These are phyloP conservation scores for Biscutella laevigata DNA, from an alignment of 441 rosid genomes.

Conservation along the genomic window DNA sequence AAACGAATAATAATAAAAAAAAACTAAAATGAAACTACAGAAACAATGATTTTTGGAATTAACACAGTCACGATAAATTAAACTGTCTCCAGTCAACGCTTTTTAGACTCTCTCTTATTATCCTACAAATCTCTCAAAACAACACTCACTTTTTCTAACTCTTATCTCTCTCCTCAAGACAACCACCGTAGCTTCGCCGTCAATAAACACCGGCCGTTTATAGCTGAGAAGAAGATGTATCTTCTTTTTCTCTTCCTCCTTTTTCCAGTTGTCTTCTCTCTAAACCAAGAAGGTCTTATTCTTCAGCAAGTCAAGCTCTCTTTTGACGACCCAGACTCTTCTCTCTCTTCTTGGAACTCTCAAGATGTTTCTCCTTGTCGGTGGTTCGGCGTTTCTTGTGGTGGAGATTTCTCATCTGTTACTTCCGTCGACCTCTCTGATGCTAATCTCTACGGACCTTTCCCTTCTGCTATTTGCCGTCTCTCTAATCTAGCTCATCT, in stretches of 20 bases:
- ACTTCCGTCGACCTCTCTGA: slow-evolving; percentile 55
- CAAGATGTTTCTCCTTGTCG: slow-evolving; percentile 51
- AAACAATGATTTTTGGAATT: slow-evolving; percentile 25
- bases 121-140: neutral
- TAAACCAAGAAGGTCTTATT: slow-evolving; percentile 72
- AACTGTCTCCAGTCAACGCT: slow-evolving; percentile 21
- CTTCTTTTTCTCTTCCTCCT: slow-evolving; percentile 22
- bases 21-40: neutral
- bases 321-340: slow-evolving; percentile 53
- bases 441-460: slow-evolving; percentile 54
- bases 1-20: neutral
- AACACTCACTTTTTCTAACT: slow-evolving; percentile 6
- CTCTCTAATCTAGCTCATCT: slow-evolving; percentile 48
- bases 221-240: neutral
- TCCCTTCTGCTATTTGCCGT: slow-evolving; percentile 62
- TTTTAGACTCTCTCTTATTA: slow-evolving; percentile 3
- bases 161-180: neutral
- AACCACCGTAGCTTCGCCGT: slow-evolving; percentile 1
- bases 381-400: slow-evolving; percentile 66
- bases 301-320: slow-evolving; percentile 47
- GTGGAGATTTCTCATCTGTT: slow-evolving; percentile 34
- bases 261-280: slow-evolving; percentile 24
- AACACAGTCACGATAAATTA: slow-evolving; percentile 13
- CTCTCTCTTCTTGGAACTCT: slow-evolving; percentile 65
- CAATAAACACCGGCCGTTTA: neutral